These are phyloP conservation scores for Bruguiera sexangula DNA, from an alignment of 345 rosid genomes.

Conservation along the genomic window DNA sequence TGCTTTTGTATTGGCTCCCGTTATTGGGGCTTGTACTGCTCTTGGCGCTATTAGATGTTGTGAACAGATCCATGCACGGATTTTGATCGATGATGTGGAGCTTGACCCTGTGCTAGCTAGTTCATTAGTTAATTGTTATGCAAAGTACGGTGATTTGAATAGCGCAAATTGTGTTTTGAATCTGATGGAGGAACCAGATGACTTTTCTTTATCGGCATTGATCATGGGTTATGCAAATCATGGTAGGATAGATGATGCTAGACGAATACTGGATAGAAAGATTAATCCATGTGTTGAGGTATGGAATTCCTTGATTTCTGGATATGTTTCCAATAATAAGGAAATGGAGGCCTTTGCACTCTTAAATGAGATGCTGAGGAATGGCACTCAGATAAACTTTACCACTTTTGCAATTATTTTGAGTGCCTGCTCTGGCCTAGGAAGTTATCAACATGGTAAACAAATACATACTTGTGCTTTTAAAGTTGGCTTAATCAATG, in stretches of 20 bases:
- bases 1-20: slow-evolving; percentile 52
- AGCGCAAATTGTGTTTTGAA: slow-evolving; percentile 47
- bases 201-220: slow-evolving; percentile 71
- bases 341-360: slow-evolving; percentile 54
- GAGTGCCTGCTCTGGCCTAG: slow-evolving; percentile 49
- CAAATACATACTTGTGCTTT: slow-evolving; percentile 51
- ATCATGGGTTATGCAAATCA: slow-evolving; percentile 62
- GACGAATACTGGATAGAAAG: slow-evolving; percentile 43
- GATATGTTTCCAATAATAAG: slow-evolving; percentile 54
- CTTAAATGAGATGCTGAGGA: slow-evolving; percentile 51
- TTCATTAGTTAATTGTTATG: slow-evolving; percentile 66
- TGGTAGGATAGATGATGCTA: slow-evolving; percentile 58
- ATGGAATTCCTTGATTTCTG: slow-evolving; percentile 86
- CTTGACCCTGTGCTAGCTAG: slow-evolving; percentile 53
- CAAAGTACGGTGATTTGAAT: slow-evolving; percentile 63
- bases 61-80: slow-evolving; percentile 66
- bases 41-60: slow-evolving; percentile 55
- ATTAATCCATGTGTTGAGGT: slow-evolving; percentile 39
- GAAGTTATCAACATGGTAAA: slow-evolving; percentile 24
- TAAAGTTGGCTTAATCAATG: slow-evolving; percentile 45
- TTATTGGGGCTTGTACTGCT: slow-evolving; percentile 57
- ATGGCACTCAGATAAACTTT: slow-evolving; percentile 38
- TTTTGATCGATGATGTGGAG: slow-evolving; percentile 41
- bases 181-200: slow-evolving; percentile 49
- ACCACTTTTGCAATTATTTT: slow-evolving; percentile 54